Evolutionary conservation across 768 basidiomycete genomes (phyloP).

Genomic region (Trametes punicea): DNA sequence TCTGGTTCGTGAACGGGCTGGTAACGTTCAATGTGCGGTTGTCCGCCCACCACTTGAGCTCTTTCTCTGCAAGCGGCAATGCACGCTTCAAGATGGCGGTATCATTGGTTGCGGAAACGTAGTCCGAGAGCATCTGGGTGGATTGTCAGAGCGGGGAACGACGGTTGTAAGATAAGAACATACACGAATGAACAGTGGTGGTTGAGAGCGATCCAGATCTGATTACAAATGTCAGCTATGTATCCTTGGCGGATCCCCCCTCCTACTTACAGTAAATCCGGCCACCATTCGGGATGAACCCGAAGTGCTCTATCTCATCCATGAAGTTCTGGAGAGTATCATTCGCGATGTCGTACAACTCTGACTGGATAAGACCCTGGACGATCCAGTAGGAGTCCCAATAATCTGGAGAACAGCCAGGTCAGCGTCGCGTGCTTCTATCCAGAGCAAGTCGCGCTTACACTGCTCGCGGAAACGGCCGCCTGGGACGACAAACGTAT

Average conservation of each 20-base stretch:
- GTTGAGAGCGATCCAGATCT: conserved; percentile 91
- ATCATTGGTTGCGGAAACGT: conserved; percentile 71
- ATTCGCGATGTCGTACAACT: conserved; percentile 69
- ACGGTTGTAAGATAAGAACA: conserved; percentile 14
- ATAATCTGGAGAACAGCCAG: conserved; percentile 37
- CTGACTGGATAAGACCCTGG: conserved; percentile 80
- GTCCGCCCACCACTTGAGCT: conserved; percentile 78
- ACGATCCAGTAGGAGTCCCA: conserved; percentile 85
- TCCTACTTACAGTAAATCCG: conserved; percentile 76
- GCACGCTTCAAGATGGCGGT: conserved; percentile 72
- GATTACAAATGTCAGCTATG: not conserved
- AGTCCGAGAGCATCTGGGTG: conserved; percentile 81
- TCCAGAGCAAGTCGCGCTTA: conserved; percentile 35
- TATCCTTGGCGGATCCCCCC: not conserved
- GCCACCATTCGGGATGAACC: conserved; percentile 94
- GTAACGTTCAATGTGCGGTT: conserved; percentile 68
- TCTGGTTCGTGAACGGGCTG: conserved; percentile 68
- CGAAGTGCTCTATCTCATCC: conserved; percentile 81
- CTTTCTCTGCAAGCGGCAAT: conserved; percentile 81
- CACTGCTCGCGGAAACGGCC: conserved; percentile 84
- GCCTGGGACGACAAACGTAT: conserved; percentile 90
- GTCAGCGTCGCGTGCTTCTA: not conserved
- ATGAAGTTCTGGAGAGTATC: conserved; percentile 89
- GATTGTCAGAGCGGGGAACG: not conserved
- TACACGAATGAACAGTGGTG: conserved; percentile 83